Percentiles rank a stretch among this genome's conserved stretches.
These are phyloP conservation scores for Tylopilus intermedius DNA, from an alignment of 768 basidiomycete genomes.

Conservation along the genomic window DNA sequence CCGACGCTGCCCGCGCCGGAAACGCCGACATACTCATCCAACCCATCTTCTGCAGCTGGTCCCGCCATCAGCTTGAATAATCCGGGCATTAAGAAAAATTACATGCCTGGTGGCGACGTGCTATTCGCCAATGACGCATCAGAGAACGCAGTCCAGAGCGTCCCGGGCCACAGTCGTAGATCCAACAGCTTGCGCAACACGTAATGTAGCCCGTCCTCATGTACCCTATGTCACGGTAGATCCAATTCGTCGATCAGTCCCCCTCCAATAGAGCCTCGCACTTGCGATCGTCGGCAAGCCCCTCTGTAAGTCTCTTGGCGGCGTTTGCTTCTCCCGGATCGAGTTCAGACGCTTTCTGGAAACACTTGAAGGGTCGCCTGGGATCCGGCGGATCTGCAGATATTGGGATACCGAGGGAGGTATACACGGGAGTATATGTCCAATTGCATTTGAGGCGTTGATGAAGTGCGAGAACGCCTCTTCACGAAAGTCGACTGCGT, in stretches of 20 bases:
- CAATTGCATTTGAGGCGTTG: constrained; percentile 67
- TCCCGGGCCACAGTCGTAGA: constrained; percentile 69
- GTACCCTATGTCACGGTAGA: constrained; percentile 42
- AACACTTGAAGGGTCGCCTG: constrained; percentile 86
- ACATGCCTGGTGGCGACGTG: constrained; percentile 54
- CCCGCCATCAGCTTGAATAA: not conserved
- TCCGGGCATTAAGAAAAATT: not conserved
- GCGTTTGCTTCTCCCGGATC: constrained; percentile 86
- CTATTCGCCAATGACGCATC: constrained; percentile 56
- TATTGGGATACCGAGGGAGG: constrained; percentile 78
- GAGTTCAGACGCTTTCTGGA: constrained; percentile 96
- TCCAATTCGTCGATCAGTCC: not conserved
- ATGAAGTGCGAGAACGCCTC: constrained; percentile 79
- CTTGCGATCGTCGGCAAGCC: constrained; percentile 88
- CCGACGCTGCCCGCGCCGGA: constrained; percentile 66
- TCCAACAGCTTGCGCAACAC: constrained; percentile 69
- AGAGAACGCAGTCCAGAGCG: constrained; percentile 71
- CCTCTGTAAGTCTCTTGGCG: constrained; percentile 75
- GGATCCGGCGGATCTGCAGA: constrained; percentile 73
- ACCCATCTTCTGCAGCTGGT: constrained; percentile 43
- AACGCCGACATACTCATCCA: constrained; percentile 48
- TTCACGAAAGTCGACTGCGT: constrained; percentile 45
- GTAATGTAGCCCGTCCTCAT: constrained; percentile 88
- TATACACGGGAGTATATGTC: constrained; percentile 85
- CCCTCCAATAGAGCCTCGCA: constrained; percentile 35